These are phyloP conservation scores for Colletotrichum eleusines DNA, from an alignment of 2,329 filamentous ascomycete genomes.

Conservation along the genomic window DNA sequence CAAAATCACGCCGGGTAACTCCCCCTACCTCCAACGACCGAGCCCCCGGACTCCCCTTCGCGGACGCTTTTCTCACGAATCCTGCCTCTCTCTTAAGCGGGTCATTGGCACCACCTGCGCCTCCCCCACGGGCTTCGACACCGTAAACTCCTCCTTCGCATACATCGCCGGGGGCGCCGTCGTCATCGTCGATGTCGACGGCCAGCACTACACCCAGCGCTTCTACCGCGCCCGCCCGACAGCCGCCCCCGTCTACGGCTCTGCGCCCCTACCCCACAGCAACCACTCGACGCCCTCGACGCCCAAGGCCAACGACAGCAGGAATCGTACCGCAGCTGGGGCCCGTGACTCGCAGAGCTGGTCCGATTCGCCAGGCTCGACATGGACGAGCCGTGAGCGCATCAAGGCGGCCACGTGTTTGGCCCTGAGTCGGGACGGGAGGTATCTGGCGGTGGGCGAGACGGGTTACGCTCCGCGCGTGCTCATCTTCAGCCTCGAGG, in stretches of 20 bases:
- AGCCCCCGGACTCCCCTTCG: slow-evolving; percentile 71
- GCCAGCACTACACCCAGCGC: slow-evolving; percentile 77
- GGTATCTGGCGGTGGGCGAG: slow-evolving; percentile 91
- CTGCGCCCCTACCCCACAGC: slow-evolving; percentile 61
- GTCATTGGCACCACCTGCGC: slow-evolving; percentile 92
- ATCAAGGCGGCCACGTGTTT: slow-evolving; percentile 96
- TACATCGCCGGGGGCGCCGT: slow-evolving; percentile 94
- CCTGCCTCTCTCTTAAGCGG: slow-evolving; percentile 79
- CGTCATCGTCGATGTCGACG: slow-evolving; percentile 86
- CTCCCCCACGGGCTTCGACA: slow-evolving; percentile 88
- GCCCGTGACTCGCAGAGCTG: slow-evolving; percentile 65
- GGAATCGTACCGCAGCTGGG: slow-evolving; percentile 64
- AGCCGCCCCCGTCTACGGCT: slow-evolving; percentile 74
- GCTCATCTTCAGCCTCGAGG: slow-evolving; percentile 87
- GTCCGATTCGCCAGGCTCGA: slow-evolving; percentile 73
- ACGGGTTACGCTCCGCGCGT: slow-evolving; percentile 94
- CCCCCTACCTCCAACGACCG: slow-evolving; percentile 74
- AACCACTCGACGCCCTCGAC: slow-evolving; percentile 66
- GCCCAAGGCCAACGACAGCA: slow-evolving; percentile 73
- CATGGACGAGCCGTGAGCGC: slow-evolving; percentile 89
- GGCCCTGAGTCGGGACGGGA: slow-evolving; percentile 87
- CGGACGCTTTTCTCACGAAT: slow-evolving; percentile 60
- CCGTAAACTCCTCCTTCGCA: slow-evolving; percentile 82
- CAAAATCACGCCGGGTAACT: slow-evolving; percentile 81
- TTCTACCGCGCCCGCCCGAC: slow-evolving; percentile 91